These are phyloP conservation scores for Solanum habrochaites DNA, from an alignment of 257 asterid genomes.

Conservation along the genomic window DNA sequence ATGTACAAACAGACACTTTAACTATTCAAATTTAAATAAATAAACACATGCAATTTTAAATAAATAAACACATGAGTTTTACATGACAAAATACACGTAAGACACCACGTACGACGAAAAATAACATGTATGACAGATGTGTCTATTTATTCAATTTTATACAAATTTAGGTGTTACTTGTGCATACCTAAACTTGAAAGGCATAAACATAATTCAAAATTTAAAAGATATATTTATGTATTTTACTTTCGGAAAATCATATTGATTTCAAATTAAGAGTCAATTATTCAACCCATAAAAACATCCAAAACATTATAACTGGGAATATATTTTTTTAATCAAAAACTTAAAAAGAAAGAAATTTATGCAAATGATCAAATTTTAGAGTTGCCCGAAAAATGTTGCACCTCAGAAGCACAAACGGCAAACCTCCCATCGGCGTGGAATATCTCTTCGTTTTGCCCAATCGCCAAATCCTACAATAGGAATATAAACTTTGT, in stretches of 20 bases:
- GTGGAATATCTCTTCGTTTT: not conserved
- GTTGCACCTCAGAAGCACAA: not conserved
- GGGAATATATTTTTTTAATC: not conserved
- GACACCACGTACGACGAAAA: no score
- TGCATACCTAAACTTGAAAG: rapidly evolving
- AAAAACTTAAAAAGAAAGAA: not conserved
- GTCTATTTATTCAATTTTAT: no score
- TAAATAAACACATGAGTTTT: no score
- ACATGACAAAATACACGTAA: no score
- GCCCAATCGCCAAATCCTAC: not conserved
- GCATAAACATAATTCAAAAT: no score
- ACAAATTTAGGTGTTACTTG: no score
- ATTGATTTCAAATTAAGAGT: not conserved
- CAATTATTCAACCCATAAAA: not conserved
- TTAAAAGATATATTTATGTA: no score
- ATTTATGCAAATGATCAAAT: not conserved
- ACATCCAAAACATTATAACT: not conserved
- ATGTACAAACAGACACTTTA: no score
- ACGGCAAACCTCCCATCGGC: not conserved
- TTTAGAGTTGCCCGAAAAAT: not conserved
- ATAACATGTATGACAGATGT: no score
- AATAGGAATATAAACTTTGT: not conserved
- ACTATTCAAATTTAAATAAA: no score
- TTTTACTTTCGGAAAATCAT: not conserved
- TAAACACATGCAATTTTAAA: no score